Evolutionary conservation across 2,329 filamentous ascomycete species (phyloP).

Genomic region (Nannizzia gypsea): DNA sequence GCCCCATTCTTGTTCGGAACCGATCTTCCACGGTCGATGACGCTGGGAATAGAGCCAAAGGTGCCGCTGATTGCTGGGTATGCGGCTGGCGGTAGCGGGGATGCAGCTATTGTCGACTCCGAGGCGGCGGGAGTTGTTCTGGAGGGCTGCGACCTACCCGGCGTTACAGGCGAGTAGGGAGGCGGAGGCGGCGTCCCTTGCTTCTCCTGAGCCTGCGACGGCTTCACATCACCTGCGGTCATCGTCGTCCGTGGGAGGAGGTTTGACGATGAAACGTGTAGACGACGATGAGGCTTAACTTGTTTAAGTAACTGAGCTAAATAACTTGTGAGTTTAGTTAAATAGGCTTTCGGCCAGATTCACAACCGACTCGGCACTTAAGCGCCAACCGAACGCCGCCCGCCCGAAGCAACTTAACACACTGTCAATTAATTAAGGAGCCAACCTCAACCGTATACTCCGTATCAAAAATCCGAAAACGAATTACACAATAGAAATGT

Average conservation of each 20-base stretch:
- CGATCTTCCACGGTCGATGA: neutral
- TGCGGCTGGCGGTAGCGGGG: neutral
- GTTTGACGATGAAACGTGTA: neutral
- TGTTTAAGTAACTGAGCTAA: too few relatives aligned
- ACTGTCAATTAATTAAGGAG: too few relatives aligned
- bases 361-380: too few relatives aligned
- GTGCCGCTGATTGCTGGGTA: neutral
- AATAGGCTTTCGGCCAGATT: too few relatives aligned
- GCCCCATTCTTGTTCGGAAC: neutral
- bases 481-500: too few relatives aligned
- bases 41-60: neutral
- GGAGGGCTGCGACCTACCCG: constrained; percentile 26
- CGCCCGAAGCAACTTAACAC: too few relatives aligned
- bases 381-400: too few relatives aligned
- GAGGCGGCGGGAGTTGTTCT: neutral
- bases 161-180: constrained; percentile 38
- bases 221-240: neutral
- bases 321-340: too few relatives aligned
- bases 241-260: neutral
- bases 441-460: too few relatives aligned
- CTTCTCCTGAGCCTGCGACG: neutral
- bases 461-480: too few relatives aligned
- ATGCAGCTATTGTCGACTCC: neutral
- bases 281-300: neutral
- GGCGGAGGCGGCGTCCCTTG: constrained; percentile 33